These are phyloP conservation scores for Corymbia citriodora DNA, from an alignment of 441 rosid genomes.

Conservation along the genomic window DNA sequence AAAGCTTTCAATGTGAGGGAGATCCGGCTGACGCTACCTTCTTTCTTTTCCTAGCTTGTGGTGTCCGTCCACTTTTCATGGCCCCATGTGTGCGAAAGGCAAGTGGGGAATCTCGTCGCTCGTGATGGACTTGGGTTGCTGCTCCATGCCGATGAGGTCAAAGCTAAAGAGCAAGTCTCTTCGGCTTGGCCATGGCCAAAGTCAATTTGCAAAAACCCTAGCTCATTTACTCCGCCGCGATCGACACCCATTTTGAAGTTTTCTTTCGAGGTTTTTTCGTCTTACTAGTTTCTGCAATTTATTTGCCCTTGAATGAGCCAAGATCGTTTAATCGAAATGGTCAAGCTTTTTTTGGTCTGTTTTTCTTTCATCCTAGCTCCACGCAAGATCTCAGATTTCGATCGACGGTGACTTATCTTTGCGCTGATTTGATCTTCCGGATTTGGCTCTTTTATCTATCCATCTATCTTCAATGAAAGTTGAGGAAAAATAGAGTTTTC, in stretches of 20 bases:
- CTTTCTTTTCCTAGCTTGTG: not conserved
- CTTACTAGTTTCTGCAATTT: not conserved
- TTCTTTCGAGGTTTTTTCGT: not conserved
- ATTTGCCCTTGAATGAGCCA: not conserved
- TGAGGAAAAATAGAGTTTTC: not conserved
- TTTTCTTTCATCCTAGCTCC: not conserved
- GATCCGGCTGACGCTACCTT: constrained; percentile 1
- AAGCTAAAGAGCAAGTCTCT: not conserved
- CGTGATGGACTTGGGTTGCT: not conserved
- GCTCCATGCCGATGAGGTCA: not conserved
- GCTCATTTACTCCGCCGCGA: constrained; percentile 1
- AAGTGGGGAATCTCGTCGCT: not conserved
- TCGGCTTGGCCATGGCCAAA: not conserved
- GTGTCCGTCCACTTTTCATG: constrained; percentile 9
- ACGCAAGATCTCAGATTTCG: not conserved
- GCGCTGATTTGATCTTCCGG: not conserved
- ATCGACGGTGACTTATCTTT: not conserved
- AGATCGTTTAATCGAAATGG: not conserved
- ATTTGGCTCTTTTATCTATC: not conserved
- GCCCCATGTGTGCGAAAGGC: constrained; percentile 13
- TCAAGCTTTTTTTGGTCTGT: not conserved
- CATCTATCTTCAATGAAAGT: not conserved
- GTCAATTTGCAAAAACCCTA: not conserved
- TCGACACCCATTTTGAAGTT: constrained; percentile 6
- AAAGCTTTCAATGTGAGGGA: not conserved